A percentile compares a stretch with the other conserved stretches of the same genome.
phyloP scores from a whole-genome alignment of 805 yeast genomes.

The Zygosaccharomyces gambellarensis region DNA sequence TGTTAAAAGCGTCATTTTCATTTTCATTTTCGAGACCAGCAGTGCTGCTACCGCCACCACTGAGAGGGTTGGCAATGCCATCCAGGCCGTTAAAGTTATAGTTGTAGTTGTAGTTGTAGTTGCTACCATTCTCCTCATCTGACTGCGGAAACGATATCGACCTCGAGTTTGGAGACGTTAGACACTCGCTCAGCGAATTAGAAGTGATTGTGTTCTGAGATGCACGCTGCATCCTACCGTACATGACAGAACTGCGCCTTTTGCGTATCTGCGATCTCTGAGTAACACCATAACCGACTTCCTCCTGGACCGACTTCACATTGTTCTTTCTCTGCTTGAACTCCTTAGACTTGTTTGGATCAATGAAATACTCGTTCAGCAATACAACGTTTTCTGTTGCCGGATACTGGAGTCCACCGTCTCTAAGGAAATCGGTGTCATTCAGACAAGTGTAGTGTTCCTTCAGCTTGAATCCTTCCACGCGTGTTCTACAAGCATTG shows the following conservation, averaged over 20 bases:
- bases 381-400: slow-evolving; percentile 23
- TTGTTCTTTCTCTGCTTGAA: slow-evolving; percentile 19
- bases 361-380: slow-evolving; percentile 24
- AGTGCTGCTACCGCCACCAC: background rate
- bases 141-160: slow-evolving; percentile 1
- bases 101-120: background rate
- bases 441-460: slow-evolving; percentile 20
- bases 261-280: slow-evolving; percentile 22
- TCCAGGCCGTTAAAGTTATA: background rate
- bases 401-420: slow-evolving; percentile 18
- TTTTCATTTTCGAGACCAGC: slow-evolving; percentile 1
- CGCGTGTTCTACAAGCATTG: slow-evolving; percentile 18
- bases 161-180: slow-evolving; percentile 7
- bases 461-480: slow-evolving; percentile 12
- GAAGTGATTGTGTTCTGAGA: slow-evolving; percentile 20
- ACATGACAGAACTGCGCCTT: slow-evolving; percentile 24
- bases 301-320: slow-evolving; percentile 3
- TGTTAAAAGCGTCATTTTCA: slow-evolving; percentile 2
- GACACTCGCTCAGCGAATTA: slow-evolving; percentile 20
- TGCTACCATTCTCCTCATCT: background rate
- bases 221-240: slow-evolving; percentile 22
- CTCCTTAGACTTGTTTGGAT: slow-evolving; percentile 25
- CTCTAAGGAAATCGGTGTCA: slow-evolving; percentile 18
- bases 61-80: background rate
- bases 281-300: slow-evolving; percentile 4